Evolutionary conservation across 371 early-diverging fungal species (phyloP), one percentile per base, ranked within the genome.

Genomic region (Batrachochytrium dendrobatidis): DNA sequence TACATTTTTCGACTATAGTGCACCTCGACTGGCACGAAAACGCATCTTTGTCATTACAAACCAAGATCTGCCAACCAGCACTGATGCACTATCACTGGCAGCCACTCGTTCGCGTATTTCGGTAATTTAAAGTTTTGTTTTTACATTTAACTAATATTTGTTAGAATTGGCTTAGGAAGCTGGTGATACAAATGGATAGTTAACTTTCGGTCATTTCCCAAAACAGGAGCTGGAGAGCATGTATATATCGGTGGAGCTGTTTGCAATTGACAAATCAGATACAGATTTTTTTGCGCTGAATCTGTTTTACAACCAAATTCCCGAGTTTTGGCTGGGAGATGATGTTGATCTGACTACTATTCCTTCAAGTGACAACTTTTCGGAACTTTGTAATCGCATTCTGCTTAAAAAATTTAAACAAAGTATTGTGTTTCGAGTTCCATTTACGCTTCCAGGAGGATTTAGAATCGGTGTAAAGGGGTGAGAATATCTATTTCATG

Each of bases 11-110:
- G n/a, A n/a, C n/a, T 58, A 25, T 55, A 1, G 32, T n/a, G 12
- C 17, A 3, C 34, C 12, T 33, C 2, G 25, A 26, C 3, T 49
- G 25, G 44, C 70, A 76, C 32, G 69, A 80, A 83, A 82, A 62
- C 81, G 86, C 24, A 49, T 88, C 43, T 86, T 88, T 49, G 52
- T 88, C 2, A 75, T 87, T 48, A 87, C 89, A 24, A 78, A 83
- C 52, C 74, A 83, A 46, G 85, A 85, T 32, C 71, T 80, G 54
- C 89, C 89, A 2, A 80, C 83, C 51, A 29, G 60, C 0, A 65
- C 59, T 7, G 78, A 83, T 52, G 33, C 68, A 6, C 66, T 65
- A 3, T 60, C 82, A 35, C 66, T 76, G 35, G 69, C 71, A 35
- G 70, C 83, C 15, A 80, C 84, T 15, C 67, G 77, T 12, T 77